Evolutionary conservation across 2,329 filamentous ascomycete species (phyloP).

Genomic region (Davidsoniella australis): DNA sequence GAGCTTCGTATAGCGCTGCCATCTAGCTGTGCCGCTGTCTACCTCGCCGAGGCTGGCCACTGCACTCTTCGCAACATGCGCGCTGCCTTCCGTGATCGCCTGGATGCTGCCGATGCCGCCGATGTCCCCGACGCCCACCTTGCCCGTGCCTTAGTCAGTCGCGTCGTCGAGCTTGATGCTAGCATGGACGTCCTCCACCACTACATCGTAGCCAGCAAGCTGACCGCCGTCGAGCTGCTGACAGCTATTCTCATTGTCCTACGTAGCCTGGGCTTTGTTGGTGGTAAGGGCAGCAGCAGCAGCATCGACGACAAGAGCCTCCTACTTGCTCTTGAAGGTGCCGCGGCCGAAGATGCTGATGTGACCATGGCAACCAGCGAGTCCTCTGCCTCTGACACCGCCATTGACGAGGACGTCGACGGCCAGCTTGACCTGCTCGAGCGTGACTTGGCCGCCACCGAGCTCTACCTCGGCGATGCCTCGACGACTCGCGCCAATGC

Average conservation of each 20-base stretch:
- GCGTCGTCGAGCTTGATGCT: slow-evolving; percentile 48
- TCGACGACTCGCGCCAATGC: slow-evolving; percentile 44
- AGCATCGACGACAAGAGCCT: background rate
- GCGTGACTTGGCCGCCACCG: slow-evolving; percentile 48
- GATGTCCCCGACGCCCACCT: slow-evolving; percentile 28
- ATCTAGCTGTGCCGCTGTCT: slow-evolving; percentile 37
- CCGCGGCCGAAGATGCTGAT: too few relatives aligned
- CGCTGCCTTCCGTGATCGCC: slow-evolving; percentile 35
- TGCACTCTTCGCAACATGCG: slow-evolving; percentile 41
- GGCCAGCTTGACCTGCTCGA: slow-evolving; percentile 44
- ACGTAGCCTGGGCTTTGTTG: slow-evolving; percentile 46
- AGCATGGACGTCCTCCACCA: slow-evolving; percentile 49
- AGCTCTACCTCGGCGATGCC: slow-evolving; percentile 49
- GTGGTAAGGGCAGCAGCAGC: slow-evolving; percentile 20
- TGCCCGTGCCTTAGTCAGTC: slow-evolving; percentile 43
- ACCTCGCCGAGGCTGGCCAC: slow-evolving; percentile 43
- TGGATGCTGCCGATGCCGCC: slow-evolving; percentile 18
- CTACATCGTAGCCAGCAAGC: slow-evolving; percentile 46
- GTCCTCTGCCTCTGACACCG: background rate
- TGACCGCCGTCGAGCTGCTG: slow-evolving; percentile 49
- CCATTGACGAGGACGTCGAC: slow-evolving; percentile 19
- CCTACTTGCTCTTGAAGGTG: too few relatives aligned
- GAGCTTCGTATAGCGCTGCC: slow-evolving; percentile 24
- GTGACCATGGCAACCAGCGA: background rate
- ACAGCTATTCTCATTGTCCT: slow-evolving; percentile 49